These are phyloP conservation scores for Colletotrichum paranaense DNA, from an alignment of 2,329 filamentous ascomycete genomes.

Conservation along the genomic window DNA sequence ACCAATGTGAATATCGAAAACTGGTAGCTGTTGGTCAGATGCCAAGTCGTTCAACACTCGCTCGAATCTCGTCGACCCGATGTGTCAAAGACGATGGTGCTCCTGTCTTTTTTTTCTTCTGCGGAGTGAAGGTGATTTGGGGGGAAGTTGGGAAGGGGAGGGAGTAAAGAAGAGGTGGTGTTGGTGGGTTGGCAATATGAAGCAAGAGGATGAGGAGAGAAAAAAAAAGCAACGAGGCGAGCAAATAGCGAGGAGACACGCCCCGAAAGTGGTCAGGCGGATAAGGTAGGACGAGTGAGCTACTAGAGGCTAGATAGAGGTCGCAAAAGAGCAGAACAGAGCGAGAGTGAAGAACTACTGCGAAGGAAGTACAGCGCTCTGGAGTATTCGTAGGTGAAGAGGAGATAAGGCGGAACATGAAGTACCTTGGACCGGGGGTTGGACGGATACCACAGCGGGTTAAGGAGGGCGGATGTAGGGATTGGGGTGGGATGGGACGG, in stretches of 20 bases:
- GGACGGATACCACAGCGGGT: constrained; percentile 31
- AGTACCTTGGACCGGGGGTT: constrained; percentile 23
- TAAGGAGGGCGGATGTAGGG: constrained; percentile 35
- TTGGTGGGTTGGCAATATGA: constrained; percentile 17
- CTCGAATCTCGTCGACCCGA: constrained; percentile 29
- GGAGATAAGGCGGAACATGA: constrained; percentile 35
- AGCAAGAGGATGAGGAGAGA: constrained; percentile 11
- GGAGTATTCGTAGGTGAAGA: constrained; percentile 17
- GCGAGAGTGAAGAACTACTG: constrained; percentile 24
- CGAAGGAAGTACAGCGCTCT: background rate
- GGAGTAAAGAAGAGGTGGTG: constrained; percentile 11
- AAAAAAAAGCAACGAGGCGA: constrained; percentile 22
- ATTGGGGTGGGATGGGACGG: constrained; percentile 33
- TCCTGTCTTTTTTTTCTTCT: constrained; percentile 7
- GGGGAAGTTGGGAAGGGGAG: background rate
- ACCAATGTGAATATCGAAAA: constrained; percentile 29
- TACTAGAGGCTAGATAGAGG: constrained; percentile 19
- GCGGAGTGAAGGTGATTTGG: background rate
- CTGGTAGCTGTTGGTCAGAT: background rate
- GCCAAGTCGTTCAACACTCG: constrained; percentile 22
- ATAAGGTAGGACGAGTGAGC: constrained; percentile 31
- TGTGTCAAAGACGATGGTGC: constrained; percentile 15
- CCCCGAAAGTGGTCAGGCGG: constrained; percentile 34
- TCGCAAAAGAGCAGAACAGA: constrained; percentile 16
- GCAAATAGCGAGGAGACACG: constrained; percentile 35